A percentile compares a stretch with the other conserved stretches of the same genome.
These are phyloP conservation scores for Trametes pubescens DNA, from an alignment of 1,284 basidiomycete species.

Conservation along the genomic window DNA sequence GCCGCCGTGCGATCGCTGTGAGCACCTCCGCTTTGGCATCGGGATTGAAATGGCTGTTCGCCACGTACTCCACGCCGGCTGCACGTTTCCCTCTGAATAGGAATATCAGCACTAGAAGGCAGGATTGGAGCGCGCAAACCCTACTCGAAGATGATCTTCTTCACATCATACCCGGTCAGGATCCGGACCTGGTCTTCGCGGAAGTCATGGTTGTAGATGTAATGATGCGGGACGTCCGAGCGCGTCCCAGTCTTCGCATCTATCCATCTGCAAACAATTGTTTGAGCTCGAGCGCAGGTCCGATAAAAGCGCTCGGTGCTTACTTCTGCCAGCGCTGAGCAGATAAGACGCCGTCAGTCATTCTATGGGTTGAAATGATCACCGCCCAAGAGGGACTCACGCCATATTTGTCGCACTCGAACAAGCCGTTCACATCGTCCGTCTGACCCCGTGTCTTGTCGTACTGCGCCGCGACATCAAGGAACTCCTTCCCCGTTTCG, in stretches of 20 bases:
- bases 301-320: not conserved
- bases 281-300: not conserved
- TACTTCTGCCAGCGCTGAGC: slow-evolving; percentile 31
- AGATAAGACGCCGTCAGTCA: not conserved
- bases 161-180: slow-evolving; percentile 37
- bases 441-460: slow-evolving; percentile 44
- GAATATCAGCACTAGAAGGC: slow-evolving; percentile 21
- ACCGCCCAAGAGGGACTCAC: slow-evolving; percentile 24
- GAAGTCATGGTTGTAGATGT: slow-evolving; percentile 57
- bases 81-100: slow-evolving; percentile 56
- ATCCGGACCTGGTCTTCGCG: slow-evolving; percentile 32
- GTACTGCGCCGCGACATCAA: slow-evolving; percentile 53
- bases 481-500: slow-evolving; percentile 54
- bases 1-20: slow-evolving; percentile 48
- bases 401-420: slow-evolving; percentile 39
- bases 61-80: slow-evolving; percentile 62
- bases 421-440: slow-evolving; percentile 39
- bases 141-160: slow-evolving; percentile 39
- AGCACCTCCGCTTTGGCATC: slow-evolving; percentile 34
- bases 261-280: slow-evolving; percentile 52
- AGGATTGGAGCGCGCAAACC: not conserved
- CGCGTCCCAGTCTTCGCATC: slow-evolving; percentile 57
- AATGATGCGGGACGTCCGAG: slow-evolving; percentile 63
- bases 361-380: not conserved
- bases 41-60: slow-evolving; percentile 44